Evolutionary conservation across 306 rosid species (phyloP).

Genomic region (Cotoneaster glaucophyllus): DNA sequence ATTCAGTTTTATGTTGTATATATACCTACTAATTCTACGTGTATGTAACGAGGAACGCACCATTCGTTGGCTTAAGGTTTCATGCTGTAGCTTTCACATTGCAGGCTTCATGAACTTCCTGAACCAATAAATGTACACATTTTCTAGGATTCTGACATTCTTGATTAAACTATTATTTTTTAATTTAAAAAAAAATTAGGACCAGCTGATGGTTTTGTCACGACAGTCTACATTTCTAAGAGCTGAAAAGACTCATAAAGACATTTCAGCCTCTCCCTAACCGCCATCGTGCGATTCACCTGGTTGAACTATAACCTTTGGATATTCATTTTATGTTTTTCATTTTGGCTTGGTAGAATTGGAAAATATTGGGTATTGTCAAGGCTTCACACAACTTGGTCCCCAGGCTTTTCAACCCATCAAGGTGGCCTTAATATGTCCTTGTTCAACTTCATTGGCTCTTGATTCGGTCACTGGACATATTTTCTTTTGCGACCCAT

Average conservation of each 20-base stretch:
- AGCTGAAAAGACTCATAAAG: fast-evolving
- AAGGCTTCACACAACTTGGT: background rate
- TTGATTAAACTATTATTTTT: background rate
- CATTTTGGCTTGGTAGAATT: too few relatives aligned
- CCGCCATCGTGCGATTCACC: too few relatives aligned
- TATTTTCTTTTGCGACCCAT: too few relatives aligned
- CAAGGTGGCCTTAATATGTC: too few relatives aligned
- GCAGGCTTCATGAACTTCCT: background rate
- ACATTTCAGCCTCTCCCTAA: too few relatives aligned
- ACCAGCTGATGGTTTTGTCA: too few relatives aligned
- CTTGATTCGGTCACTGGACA: too few relatives aligned
- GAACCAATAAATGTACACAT: too few relatives aligned
- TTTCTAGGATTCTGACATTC: background rate
- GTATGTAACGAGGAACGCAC: background rate
- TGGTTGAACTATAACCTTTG: too few relatives aligned
- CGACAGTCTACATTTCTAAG: fast-evolving
- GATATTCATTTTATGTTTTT: too few relatives aligned
- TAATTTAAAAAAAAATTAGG: fast-evolving
- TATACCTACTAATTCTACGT: background rate
- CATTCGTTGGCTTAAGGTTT: background rate
- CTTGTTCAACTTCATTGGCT: too few relatives aligned
- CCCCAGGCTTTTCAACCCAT: background rate
- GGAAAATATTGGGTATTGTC: background rate
- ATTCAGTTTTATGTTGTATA: background rate
- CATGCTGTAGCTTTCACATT: background rate